Evolutionary conservation across 352 stramenopile genomes (phyloP), one percentile per base, ranked within the genome.

Genomic region (Globisporangium barbulae): DNA sequence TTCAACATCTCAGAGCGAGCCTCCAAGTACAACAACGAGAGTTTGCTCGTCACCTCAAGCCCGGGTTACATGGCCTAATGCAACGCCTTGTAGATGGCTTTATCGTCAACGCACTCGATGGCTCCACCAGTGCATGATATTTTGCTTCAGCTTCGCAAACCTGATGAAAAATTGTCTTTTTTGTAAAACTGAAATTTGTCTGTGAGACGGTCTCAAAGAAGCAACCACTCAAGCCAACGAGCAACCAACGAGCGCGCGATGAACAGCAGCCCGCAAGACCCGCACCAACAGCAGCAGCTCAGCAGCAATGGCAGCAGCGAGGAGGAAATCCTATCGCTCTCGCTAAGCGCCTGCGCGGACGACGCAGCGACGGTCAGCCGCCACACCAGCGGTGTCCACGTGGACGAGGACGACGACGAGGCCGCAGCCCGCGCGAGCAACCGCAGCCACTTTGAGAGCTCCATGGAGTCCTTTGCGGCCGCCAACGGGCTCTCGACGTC

Each of bases 291-390:
- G 21, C 21, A 63, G 21, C 35, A 41, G 35, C 58, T 48, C 56
- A 62, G 13, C 21, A 55, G 7, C 47, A 52, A 31, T 15, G 44
- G 39, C 39, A 50, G 70, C 41, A 70, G 73, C 15, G 71, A 78
- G 44, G 71, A 78, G 44, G 73, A 77, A 53, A 81, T 83, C 64
- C 66, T 83, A 21, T 49, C 64, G 59, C 71, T 83, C 25, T 75
- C 74, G 31, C 68, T 83, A 21, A 63, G 62, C 30, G 72, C 76
- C 45, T 72, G 76, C 5, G 71, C 68, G 17, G 72, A 79, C 37
- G 65, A 48, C 30, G 21, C 42, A 5, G 41, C 64, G 1, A 17
- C 28, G 1, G 13, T 45, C 21, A 44, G 28, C 22, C 19, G 48
- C 25, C 49, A 33, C 49, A 28, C 37, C 37, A 33, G 6, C 48